phyloP scores from a whole-genome alignment of 805 yeast species.

The Candida xiaguanensis region DNA sequence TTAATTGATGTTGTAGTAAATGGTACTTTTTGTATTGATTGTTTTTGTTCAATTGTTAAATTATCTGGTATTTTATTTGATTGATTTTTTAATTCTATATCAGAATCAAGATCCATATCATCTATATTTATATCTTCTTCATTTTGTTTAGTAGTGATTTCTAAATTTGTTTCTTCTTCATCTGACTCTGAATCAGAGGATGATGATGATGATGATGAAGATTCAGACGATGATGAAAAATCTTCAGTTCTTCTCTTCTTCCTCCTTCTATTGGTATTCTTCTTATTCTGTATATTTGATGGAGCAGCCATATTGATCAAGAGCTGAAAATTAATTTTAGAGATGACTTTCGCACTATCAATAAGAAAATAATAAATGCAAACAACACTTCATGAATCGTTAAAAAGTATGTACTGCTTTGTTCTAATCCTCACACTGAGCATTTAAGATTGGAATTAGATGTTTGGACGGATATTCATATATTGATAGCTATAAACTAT shows the following conservation, averaged over 20 bases:
- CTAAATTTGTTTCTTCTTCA: conserved; percentile 12
- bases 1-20: conserved; percentile 23
- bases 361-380: background rate
- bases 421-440: too few relatives aligned
- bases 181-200: conserved; percentile 18
- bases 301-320: conserved; percentile 6
- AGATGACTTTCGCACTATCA: conserved; percentile 5
- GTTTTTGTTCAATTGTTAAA: conserved; percentile 15
- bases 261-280: conserved; percentile 43
- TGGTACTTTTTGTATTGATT: conserved; percentile 19
- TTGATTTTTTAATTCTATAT: conserved; percentile 14
- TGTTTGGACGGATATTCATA: too few relatives aligned
- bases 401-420: too few relatives aligned
- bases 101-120: conserved; percentile 28
- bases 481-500: too few relatives aligned
- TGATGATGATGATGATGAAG: conserved; percentile 40
- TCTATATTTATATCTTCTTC: conserved; percentile 20
- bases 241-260: conserved; percentile 85
- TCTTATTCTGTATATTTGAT: conserved; percentile 1
- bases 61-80: conserved; percentile 15
- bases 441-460: too few relatives aligned
- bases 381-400: too few relatives aligned
- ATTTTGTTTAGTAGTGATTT: background rate
- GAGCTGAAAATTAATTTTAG: background rate
- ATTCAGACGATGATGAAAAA: conserved; percentile 52